phyloP scores from a whole-genome alignment of 1,139 yeast genomes.

The Kurtzmaniella quercitrusa region DNA sequence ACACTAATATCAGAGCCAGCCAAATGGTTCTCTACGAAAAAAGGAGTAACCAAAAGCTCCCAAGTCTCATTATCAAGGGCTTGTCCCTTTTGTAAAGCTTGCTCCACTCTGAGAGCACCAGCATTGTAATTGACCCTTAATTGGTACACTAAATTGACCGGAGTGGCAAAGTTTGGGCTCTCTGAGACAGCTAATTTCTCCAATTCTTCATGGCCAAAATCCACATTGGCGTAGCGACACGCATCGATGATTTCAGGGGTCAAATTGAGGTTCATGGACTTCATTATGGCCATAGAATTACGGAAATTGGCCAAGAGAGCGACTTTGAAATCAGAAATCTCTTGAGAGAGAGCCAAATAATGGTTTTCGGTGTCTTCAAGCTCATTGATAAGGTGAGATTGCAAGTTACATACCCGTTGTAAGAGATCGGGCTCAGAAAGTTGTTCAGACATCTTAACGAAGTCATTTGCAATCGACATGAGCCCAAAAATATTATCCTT shows the following conservation, averaged over 20 bases:
- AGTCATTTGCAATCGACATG: constrained; percentile 20
- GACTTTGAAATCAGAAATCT: constrained; percentile 25
- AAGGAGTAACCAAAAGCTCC: constrained; percentile 11
- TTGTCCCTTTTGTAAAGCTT: constrained; percentile 24
- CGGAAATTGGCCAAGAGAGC: constrained; percentile 18
- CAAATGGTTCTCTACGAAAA: background rate
- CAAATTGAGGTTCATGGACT: constrained; percentile 9
- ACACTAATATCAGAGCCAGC: constrained; percentile 13
- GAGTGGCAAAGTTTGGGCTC: constrained; percentile 10
- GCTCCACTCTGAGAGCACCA: constrained; percentile 26
- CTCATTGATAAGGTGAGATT: constrained; percentile 18
- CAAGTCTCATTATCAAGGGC: constrained; percentile 31
- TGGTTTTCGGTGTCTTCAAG: constrained; percentile 51
- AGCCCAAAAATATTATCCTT: constrained; percentile 35
- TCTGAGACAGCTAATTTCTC: background rate
- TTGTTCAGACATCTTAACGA: constrained; percentile 16
- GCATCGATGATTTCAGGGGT: constrained; percentile 21
- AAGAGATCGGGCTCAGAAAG: background rate
- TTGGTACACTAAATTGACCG: constrained; percentile 25
- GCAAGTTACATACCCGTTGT: too few relatives aligned
- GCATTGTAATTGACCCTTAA: constrained; percentile 26
- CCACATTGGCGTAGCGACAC: constrained; percentile 12
- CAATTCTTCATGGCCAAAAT: background rate
- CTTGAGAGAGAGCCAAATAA: constrained; percentile 37
- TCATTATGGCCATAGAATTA: constrained; percentile 6